Conservation (phyloP, 768 basidiomycete genomes). For the Crucibulum laeve region DNA sequence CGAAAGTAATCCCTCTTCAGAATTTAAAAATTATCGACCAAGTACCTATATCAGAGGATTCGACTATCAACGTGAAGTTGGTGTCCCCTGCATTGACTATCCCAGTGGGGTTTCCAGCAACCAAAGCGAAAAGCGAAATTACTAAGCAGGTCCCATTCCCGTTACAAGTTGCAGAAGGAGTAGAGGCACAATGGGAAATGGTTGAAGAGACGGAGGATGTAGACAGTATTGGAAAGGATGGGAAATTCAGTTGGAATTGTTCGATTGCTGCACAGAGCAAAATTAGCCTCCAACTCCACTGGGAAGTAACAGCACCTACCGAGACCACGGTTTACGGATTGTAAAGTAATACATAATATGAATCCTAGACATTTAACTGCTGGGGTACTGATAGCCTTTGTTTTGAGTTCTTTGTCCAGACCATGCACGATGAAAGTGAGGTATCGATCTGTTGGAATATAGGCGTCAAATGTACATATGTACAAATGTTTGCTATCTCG, state of each 20-base stretch:
- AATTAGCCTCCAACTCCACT: constrained; percentile 30
- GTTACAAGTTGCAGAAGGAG: constrained; percentile 20
- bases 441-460: too few species aligned
- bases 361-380: too few species aligned
- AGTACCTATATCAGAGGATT: constrained; percentile 30
- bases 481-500: too few species aligned
- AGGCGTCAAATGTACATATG: too few species aligned
- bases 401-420: too few species aligned
- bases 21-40: constrained; percentile 34
- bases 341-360: too few species aligned
- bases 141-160: constrained; percentile 7
- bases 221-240: constrained; percentile 25
- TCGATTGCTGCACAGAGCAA: constrained; percentile 23
- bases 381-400: too few species aligned
- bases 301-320: constrained; percentile 28
- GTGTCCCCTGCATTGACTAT: constrained; percentile 23
- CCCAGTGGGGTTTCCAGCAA: constrained; percentile 10
- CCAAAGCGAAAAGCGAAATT: constrained; percentile 1
- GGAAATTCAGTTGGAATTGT: constrained; percentile 28
- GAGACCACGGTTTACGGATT: constrained; percentile 16
- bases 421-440: too few species aligned
- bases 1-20: constrained; percentile 21
- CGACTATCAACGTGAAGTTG: constrained; percentile 37
- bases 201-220: constrained; percentile 24
- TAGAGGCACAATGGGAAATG: constrained; percentile 32